phyloP scores from a whole-genome alignment of 768 basidiomycete genomes.

The Tephrocybe sp. region DNA sequence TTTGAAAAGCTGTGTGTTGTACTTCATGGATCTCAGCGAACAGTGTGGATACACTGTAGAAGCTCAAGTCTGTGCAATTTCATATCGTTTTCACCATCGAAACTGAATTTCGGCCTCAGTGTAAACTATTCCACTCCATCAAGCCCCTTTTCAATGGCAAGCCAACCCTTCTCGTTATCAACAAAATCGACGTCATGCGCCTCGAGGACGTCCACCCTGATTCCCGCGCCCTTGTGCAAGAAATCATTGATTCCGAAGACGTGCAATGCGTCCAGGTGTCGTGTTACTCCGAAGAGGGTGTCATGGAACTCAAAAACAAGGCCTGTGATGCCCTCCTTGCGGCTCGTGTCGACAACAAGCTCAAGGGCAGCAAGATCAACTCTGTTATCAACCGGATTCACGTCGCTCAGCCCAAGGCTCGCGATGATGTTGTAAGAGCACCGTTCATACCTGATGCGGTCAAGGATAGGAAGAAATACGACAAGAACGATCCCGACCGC shows the following conservation, averaged over 20 bases:
- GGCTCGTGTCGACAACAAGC: constrained; percentile 90
- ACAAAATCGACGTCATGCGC: constrained; percentile 94
- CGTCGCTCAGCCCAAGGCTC: constrained; percentile 85
- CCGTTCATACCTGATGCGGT: constrained; percentile 89
- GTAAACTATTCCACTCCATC: constrained; percentile 98
- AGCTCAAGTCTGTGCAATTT: constrained; percentile 67
- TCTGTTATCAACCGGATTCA: constrained; percentile 93
- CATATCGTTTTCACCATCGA: background rate
- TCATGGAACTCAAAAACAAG: constrained; percentile 93
- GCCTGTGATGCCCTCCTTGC: constrained; percentile 96
- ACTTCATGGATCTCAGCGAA: constrained; percentile 98
- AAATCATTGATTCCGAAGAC: constrained; percentile 74
- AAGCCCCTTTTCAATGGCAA: constrained; percentile 95
- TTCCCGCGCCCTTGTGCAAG: constrained; percentile 76
- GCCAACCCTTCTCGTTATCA: constrained; percentile 91
- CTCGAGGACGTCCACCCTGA: constrained; percentile 81
- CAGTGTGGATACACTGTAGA: constrained; percentile 98
- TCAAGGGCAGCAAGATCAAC: constrained; percentile 92
- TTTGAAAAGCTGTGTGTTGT: constrained; percentile 88
- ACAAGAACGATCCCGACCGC: constrained; percentile 83
- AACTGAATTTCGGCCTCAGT: constrained; percentile 44
- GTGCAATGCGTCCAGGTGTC: constrained; percentile 83
- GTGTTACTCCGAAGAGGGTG: constrained; percentile 95
- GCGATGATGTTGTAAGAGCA: constrained; percentile 85
- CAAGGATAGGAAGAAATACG: constrained; percentile 75